Evolutionary conservation across 2,329 filamentous ascomycete species (phyloP).

Genomic region (Xylariales sp.): DNA sequence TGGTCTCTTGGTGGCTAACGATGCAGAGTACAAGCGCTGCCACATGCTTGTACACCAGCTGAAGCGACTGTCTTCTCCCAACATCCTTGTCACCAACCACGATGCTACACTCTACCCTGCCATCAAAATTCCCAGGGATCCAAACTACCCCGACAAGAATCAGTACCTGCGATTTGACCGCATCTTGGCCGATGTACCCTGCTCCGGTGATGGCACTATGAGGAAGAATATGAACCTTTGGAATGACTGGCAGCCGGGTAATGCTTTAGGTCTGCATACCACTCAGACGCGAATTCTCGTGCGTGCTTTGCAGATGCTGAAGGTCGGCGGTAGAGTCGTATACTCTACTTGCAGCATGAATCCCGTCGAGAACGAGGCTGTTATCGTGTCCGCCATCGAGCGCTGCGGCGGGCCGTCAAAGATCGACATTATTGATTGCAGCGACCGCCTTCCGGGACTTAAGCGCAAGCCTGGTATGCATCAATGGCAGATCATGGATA

Average conservation of each 20-base stretch:
- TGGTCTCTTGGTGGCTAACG: constrained; percentile 90
- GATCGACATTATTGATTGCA: constrained; percentile 81
- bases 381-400: constrained; percentile 82
- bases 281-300: constrained; percentile 89
- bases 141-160: constrained; percentile 49
- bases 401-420: constrained; percentile 80
- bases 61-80: constrained; percentile 93
- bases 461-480: constrained; percentile 74
- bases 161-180: constrained; percentile 94
- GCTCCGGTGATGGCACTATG: constrained; percentile 89
- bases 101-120: constrained; percentile 95
- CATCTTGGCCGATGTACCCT: constrained; percentile 93
- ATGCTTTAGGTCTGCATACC: constrained; percentile 78
- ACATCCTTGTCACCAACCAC: constrained; percentile 95
- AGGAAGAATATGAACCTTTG: constrained; percentile 93
- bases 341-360: constrained; percentile 99
- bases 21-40: constrained; percentile 92
- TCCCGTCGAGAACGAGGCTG: constrained; percentile 93
- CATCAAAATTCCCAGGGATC: constrained; percentile 68
- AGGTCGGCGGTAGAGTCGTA: constrained; percentile 88
- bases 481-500: constrained; percentile 89
- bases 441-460: constrained; percentile 69
- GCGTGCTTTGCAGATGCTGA: constrained; percentile 90
- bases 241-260: constrained; percentile 90
- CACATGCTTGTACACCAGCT: constrained; percentile 98